Base-by-base conservation (phyloP, 1,139 yeast genomes). In the Magnusiomyces tetraspermus region DNA sequence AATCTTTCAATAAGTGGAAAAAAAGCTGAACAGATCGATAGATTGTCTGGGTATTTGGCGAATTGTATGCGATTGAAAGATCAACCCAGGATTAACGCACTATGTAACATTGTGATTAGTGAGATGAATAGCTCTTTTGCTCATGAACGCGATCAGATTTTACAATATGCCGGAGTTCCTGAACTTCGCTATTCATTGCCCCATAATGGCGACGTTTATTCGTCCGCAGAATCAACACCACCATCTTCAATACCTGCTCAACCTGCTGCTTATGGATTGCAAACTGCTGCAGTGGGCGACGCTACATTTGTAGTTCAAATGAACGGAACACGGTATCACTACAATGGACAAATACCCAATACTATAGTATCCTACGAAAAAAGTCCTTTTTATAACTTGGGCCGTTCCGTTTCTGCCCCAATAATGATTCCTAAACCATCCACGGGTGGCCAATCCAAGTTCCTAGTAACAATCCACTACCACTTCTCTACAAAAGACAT, bases 1-100 rank as follows among this genome's bases (percentile, higher is more conserved):
- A 51, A 57, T 10, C 55, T 67, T 43, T 47, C 62, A 6, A 45
- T 55, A 21, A 53, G 61, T 4, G 74, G 74, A n/a, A 57, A 64
- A 17, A 70, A 70, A 54, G 59, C 61, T 19, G 61, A 54, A 31
- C 63, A 68, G 22, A 64, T 61, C 51, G 59, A 60, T 28, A 61
- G 72, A 4, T 53, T 70, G 5, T 41, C 47, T 11, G 55, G 50
- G 22, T 60, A 53, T 47, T 55, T 60, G 17, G 31, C 51, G 2
- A 50, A 52, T 15, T 54, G 52, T 15, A 23, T 51, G 2, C 43
- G 53, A 6, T n/a, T 53, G 38, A 31, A 38, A 45, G 46, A 48
- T 47, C 38, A 23, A 22, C 38, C n/a, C 36, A 52, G 50, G 15
- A 33, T 50, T 11, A 8, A 23, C 2, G 11, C 19, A 10, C 46